These are phyloP conservation scores for Phytophthora lateralis DNA, from an alignment of 352 stramenopile species.

Conservation along the genomic window DNA sequence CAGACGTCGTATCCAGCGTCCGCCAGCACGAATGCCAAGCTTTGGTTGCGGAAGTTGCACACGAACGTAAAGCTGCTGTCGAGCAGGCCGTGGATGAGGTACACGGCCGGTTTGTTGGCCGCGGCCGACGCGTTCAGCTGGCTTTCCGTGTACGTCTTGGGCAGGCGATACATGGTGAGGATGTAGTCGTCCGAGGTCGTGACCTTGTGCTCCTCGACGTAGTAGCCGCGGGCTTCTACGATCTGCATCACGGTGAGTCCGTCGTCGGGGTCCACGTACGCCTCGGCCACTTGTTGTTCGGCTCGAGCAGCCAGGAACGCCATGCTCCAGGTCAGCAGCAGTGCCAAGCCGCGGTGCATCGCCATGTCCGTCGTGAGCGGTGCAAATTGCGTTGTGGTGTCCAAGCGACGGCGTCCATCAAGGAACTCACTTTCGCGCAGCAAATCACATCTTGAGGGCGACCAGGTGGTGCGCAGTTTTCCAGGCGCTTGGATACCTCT, in stretches of 20 bases:
- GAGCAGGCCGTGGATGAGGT: constrained; percentile 67
- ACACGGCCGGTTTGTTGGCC: constrained; percentile 56
- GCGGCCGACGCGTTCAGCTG: constrained; percentile 33
- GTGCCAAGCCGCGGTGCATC: constrained; percentile 12
- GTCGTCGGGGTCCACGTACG: constrained; percentile 49
- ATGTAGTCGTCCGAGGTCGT: constrained; percentile 63
- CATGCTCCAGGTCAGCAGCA: constrained; percentile 16
- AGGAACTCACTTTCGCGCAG: constrained; percentile 17
- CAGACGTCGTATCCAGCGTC: constrained; percentile 72
- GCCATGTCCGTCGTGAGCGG: constrained; percentile 18
- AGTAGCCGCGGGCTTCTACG: constrained; percentile 52
- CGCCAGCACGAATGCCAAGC: constrained; percentile 59
- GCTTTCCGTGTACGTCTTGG: constrained; percentile 57
- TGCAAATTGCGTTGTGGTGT: constrained; percentile 27
- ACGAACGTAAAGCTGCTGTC: constrained; percentile 71
- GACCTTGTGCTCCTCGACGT: constrained; percentile 63
- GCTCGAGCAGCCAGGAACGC: constrained; percentile 9
- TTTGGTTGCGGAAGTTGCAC: constrained; percentile 65
- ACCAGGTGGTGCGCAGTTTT: constrained; percentile 30
- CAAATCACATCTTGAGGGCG: constrained; percentile 23
- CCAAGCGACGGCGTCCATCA: neutral
- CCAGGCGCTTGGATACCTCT: constrained; percentile 28
- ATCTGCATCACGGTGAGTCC: constrained; percentile 55
- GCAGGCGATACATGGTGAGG: constrained; percentile 69
- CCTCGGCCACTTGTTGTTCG: constrained; percentile 23